Evolutionary conservation across 495 filamentous ascomycete genomes (phyloP).

Genomic region (Penicillium steckii): DNA sequence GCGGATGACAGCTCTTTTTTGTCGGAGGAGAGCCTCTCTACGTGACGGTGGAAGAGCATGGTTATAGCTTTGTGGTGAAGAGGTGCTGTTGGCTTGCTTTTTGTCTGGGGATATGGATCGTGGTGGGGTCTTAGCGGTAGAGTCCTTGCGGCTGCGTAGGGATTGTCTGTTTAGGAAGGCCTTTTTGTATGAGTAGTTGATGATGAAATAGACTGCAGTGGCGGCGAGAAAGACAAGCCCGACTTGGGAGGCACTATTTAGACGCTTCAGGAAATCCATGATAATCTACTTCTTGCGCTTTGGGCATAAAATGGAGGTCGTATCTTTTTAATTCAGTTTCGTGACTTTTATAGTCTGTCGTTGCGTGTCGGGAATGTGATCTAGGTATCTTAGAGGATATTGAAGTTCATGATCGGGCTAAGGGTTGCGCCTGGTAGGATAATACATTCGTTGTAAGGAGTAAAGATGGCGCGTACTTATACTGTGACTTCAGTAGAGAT

Average conservation of each 20-base stretch:
- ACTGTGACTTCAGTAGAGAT: not conserved
- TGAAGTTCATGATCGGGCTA: too few relatives aligned
- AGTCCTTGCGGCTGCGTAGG: constrained; percentile 34
- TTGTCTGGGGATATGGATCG: constrained; percentile 56
- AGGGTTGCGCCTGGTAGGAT: too few relatives aligned
- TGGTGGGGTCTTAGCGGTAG: constrained; percentile 52
- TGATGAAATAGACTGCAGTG: constrained; percentile 19
- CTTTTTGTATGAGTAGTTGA: constrained; percentile 10
- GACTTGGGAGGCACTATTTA: constrained; percentile 23
- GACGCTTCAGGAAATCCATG: constrained; percentile 12
- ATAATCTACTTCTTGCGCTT: constrained; percentile 4
- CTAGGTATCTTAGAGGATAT: too few relatives aligned
- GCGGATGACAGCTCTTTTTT: constrained; percentile 21
- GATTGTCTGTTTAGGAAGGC: constrained; percentile 11
- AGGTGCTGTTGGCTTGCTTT: constrained; percentile 27
- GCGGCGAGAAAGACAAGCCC: constrained; percentile 25
- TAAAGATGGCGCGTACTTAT: not conserved
- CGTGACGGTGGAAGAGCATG: constrained; percentile 57
- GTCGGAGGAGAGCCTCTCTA: constrained; percentile 45
- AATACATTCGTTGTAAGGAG: too few relatives aligned
- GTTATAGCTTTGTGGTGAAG: constrained; percentile 35
- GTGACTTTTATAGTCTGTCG: not conserved
- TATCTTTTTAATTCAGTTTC: not conserved
- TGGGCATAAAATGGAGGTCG: constrained; percentile 1
- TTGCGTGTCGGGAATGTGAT: too few relatives aligned